phyloP scores from a whole-genome alignment of 179 eudicot genomes.

The Heliamphora pulchella region DNA sequence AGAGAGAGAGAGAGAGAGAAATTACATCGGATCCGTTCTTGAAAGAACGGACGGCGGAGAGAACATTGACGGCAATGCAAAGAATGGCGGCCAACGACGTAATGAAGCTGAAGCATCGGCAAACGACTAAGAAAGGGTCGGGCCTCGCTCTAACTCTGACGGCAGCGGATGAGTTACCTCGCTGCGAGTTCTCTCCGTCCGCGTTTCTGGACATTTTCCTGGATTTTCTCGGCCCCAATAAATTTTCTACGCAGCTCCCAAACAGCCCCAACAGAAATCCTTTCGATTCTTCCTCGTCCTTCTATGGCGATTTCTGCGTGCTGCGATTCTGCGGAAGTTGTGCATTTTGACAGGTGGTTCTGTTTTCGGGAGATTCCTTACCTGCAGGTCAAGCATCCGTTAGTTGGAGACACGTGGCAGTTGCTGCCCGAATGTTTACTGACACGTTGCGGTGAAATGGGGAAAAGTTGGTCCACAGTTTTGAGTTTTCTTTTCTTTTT shows the following conservation, averaged over 20 bases:
- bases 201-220: conserved; percentile 11
- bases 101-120: conserved; percentile 64
- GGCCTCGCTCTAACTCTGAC: conserved; percentile 31
- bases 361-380: conserved; percentile 7
- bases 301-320: neutral
- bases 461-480: neutral
- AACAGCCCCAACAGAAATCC: neutral
- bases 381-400: conserved; percentile 13
- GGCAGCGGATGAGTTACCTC: neutral
- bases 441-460: neutral
- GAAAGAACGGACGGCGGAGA: conserved; percentile 72
- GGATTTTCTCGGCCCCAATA: conserved; percentile 2
- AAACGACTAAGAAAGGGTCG: conserved; percentile 55
- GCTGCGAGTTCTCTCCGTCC: conserved; percentile 15
- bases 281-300: neutral
- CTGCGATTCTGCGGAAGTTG: neutral
- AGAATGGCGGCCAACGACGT: conserved; percentile 54
- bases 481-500: too few relatives aligned
- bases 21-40: conserved; percentile 59
- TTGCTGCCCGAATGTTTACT: neutral
- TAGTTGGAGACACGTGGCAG: neutral
- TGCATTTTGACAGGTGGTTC: neutral
- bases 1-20: neutral
- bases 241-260: neutral
- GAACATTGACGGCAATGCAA: conserved; percentile 62